Evolutionary conservation across 2,329 filamentous ascomycete genomes (phyloP), one percentile per base, ranked within the genome.

Genomic region (Colletotrichum caudatum): DNA sequence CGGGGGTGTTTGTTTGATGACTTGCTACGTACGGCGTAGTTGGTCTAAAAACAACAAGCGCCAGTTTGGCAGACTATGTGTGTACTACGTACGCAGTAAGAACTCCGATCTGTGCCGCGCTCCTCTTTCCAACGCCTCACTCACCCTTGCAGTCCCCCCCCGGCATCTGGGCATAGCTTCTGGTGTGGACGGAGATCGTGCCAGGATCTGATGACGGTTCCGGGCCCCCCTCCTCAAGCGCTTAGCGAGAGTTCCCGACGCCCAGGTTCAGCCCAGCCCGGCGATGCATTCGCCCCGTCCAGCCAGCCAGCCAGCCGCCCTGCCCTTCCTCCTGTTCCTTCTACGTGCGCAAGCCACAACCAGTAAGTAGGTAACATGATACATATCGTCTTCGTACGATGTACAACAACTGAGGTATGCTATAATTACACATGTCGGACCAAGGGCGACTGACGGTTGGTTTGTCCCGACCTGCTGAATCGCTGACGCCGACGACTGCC

Each of bases 171-270:
- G 60, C 66, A 69, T 65, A 12, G 46, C 46, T 23, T 46, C 56
- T 63, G 65, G 69, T 54, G 56, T 50, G 51, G 69, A 44, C 20
- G 69, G 65, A 72, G 69, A 72, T 64, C 69, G 64, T 69, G 65
- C 65, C 69, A 71, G 69, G 65, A 71, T 71, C 69, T 69, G 69
- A 48, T 71, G 69, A 69, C 59, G 69, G 69, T 60, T 57, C 53
- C 65, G 69, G 65, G 35, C 59, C 60, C 59, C 60, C 59, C 60
- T 69, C 65, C 41, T 69, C 65, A 60, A 46, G 54, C 65, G 69
- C 69, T 29, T 69, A 72, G 69, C 69, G 65, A 72, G 59, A 72
- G 60, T 69, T 72, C 60, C 69, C 69, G 69, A 64, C 53, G 60
- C 65, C 65, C 69, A 72, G 65, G 69, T 64, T 72, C 69, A 69